Percentiles rank a stretch among this genome's conserved stretches.
These are phyloP conservation scores for Lactarius trivialis DNA, from an alignment of 768 basidiomycete genomes.

Conservation along the genomic window DNA sequence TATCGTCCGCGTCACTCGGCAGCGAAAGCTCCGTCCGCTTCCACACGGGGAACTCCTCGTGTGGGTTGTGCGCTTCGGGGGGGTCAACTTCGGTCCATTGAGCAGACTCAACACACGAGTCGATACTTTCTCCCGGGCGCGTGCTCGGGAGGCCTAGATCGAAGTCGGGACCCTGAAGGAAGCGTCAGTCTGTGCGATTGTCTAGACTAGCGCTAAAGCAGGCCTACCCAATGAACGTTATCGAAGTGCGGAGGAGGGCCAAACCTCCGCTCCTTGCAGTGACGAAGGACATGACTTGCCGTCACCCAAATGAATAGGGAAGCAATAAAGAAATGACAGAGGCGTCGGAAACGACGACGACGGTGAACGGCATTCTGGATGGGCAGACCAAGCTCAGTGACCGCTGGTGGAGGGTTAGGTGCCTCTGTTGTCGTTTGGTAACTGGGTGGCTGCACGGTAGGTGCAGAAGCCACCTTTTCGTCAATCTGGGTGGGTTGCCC, in stretches of 20 bases:
- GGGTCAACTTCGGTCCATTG: conserved; percentile 6
- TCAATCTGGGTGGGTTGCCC: neutral
- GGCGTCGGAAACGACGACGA: conserved; percentile 5
- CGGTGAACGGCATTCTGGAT: neutral
- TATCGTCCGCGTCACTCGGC: neutral
- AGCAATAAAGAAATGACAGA: neutral
- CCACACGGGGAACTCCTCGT: neutral
- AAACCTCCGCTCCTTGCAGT: neutral
- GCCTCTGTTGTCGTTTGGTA: neutral
- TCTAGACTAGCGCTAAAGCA: neutral
- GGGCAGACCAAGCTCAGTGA: neutral
- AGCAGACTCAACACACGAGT: conserved; percentile 2
- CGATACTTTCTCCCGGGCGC: neutral
- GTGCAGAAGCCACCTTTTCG: neutral
- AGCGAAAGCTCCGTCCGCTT: conserved; percentile 8
- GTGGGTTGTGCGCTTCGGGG: neutral
- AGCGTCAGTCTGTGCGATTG: neutral
- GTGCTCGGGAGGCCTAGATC: neutral
- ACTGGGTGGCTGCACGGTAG: neutral
- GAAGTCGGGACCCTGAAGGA: neutral
- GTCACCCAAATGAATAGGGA: neutral
- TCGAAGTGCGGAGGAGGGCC: neutral
- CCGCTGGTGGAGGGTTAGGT: neutral
- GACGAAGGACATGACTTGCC: neutral
- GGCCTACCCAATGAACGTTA: neutral